These are phyloP conservation scores for Trametes meyenii DNA, from an alignment of 768 basidiomycete genomes.

Conservation along the genomic window DNA sequence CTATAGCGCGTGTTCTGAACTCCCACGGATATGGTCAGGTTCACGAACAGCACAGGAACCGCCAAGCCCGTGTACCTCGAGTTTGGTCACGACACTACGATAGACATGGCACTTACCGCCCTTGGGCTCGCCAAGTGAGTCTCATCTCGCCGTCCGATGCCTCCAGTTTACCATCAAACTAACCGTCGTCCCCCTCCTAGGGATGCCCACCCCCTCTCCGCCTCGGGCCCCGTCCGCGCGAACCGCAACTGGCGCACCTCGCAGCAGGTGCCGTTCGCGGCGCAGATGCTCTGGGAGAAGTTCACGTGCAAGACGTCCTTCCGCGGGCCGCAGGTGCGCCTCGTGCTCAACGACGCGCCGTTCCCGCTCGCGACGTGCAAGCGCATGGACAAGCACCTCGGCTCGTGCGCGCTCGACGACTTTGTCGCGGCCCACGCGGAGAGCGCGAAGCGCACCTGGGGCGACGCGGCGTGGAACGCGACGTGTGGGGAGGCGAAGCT, in stretches of 20 bases:
- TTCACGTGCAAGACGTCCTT: slow-evolving; percentile 41
- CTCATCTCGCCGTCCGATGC: too few species aligned
- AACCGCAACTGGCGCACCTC: slow-evolving; percentile 43
- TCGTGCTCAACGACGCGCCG: slow-evolving; percentile 45
- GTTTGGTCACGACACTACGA: slow-evolving; percentile 46
- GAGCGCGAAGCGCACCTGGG: slow-evolving; percentile 34
- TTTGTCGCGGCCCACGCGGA: slow-evolving; percentile 37
- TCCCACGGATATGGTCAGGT: slow-evolving; percentile 24
- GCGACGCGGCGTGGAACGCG: slow-evolving; percentile 39
- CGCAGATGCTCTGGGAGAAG: slow-evolving; percentile 47
- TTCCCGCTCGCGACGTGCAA: slow-evolving; percentile 42
- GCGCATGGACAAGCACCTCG: slow-evolving; percentile 35
- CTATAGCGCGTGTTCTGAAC: not conserved
- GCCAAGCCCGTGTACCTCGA: slow-evolving; percentile 41
- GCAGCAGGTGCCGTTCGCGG: slow-evolving; percentile 45
- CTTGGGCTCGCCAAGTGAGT: slow-evolving; percentile 42
- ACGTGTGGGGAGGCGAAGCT: slow-evolving; percentile 33
- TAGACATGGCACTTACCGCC: slow-evolving; percentile 42
- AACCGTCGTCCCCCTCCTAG: slow-evolving; percentile 26
- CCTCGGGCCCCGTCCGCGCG: slow-evolving; percentile 30
- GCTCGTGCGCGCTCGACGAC: slow-evolving; percentile 41
- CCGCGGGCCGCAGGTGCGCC: slow-evolving; percentile 41
- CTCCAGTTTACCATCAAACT: too few species aligned
- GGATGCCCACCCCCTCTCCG: slow-evolving; percentile 36
- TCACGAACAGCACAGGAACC: slow-evolving; percentile 39